These are phyloP conservation scores for Penicillium occitanis DNA, from an alignment of 2,329 filamentous ascomycete species.

Conservation along the genomic window DNA sequence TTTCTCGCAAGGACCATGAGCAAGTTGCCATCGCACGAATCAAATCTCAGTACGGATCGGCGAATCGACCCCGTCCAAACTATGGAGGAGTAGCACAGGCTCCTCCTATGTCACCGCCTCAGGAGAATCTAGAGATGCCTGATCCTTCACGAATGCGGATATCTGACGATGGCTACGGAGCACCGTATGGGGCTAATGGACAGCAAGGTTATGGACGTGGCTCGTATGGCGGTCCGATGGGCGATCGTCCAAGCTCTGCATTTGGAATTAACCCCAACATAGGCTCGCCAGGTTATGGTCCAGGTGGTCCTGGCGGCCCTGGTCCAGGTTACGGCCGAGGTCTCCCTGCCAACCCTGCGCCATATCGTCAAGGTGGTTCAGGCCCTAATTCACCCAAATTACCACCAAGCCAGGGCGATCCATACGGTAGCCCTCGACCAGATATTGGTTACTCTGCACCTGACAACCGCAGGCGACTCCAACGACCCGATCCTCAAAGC, in stretches of 20 bases:
- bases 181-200: slow-evolving; percentile 44
- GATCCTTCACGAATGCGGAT: slow-evolving; percentile 48
- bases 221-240: slow-evolving; percentile 36
- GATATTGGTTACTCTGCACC: slow-evolving; percentile 52
- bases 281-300: slow-evolving; percentile 39
- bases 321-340: slow-evolving; percentile 22
- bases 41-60: slow-evolving; percentile 74
- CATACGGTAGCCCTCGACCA: slow-evolving; percentile 38
- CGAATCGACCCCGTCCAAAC: slow-evolving; percentile 36
- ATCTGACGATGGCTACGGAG: slow-evolving; percentile 29
- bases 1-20: slow-evolving; percentile 91
- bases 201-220: slow-evolving; percentile 32
- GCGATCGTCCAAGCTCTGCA: slow-evolving; percentile 47
- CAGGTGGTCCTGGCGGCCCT: slow-evolving; percentile 27
- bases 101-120: slow-evolving; percentile 41
- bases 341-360: slow-evolving; percentile 4
- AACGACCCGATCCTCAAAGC: slow-evolving; percentile 37
- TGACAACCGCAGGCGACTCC: slow-evolving; percentile 45
- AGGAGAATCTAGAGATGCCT: slow-evolving; percentile 50
- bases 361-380: slow-evolving; percentile 36
- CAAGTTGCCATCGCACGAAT: slow-evolving; percentile 85
- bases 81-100: slow-evolving; percentile 21
- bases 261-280: slow-evolving; percentile 52
- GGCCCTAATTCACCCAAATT: slow-evolving; percentile 34
- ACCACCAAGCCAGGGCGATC: slow-evolving; percentile 33